phyloP scores from a whole-genome alignment of 176 grass and related monocot species.

The Puya raimondii region DNA sequence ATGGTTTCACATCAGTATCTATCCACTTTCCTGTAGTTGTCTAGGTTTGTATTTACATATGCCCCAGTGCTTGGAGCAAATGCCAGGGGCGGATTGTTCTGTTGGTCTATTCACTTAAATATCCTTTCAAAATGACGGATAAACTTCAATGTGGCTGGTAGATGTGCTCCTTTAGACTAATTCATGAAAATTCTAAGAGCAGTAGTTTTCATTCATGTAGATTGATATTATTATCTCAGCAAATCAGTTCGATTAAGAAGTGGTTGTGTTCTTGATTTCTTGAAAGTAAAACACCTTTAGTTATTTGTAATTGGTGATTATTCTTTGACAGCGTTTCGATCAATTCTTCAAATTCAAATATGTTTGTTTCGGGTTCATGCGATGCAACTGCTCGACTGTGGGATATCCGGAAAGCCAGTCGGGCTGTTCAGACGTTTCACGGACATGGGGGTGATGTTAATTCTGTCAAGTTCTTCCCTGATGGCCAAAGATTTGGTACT shows the following conservation, averaged over 20 bases:
- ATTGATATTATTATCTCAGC: not conserved
- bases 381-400: conserved; percentile 85
- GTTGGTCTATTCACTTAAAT: no score
- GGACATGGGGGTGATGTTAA: conserved; percentile 84
- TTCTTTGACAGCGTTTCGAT: conserved; percentile 62
- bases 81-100: no score
- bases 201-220: not conserved
- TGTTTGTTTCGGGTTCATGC: conserved; percentile 96
- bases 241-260: not conserved
- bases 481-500: conserved; percentile 90
- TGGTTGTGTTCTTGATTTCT: not conserved
- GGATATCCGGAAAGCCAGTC: conserved; percentile 90
- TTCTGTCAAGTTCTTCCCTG: conserved; percentile 93
- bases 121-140: no score
- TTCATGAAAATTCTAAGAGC: no score
- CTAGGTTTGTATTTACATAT: no score
- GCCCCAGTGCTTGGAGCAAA: no score
- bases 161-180: no score
- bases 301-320: not conserved
- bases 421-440: conserved; percentile 85
- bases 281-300: not conserved
- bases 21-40: no score
- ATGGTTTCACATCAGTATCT: no score
- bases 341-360: conserved; percentile 68
- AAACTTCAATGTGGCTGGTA: no score